phyloP scores from a whole-genome alignment of 1,139 yeast species.

The Kodamaea sp. region DNA sequence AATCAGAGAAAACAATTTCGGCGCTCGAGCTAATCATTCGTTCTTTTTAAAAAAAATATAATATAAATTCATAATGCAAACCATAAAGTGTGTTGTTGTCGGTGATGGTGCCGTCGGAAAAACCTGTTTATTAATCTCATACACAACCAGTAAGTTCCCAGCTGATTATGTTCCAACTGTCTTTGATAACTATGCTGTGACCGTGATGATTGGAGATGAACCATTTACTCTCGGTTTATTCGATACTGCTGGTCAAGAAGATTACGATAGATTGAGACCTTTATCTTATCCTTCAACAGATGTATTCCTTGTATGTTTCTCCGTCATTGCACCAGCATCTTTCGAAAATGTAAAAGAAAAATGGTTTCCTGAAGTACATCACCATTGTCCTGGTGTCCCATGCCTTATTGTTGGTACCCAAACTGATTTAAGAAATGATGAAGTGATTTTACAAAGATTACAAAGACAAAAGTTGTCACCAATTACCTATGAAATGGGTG shows the following conservation, averaged over 20 bases:
- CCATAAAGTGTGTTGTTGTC: conserved; percentile 93
- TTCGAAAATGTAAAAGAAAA: conserved; percentile 96
- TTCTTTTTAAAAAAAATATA: no score
- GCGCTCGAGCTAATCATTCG: no score
- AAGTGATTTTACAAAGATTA: conserved; percentile 81
- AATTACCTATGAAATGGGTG: conserved; percentile 84
- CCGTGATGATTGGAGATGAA: conserved; percentile 98
- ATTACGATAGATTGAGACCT: conserved; percentile 95
- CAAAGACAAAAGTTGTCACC: conserved; percentile 89
- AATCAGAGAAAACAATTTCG: no score
- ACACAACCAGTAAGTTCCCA: conserved; percentile 92
- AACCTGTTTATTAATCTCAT: conserved; percentile 56
- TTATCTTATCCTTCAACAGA: conserved; percentile 95
- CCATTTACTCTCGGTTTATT: conserved; percentile 94
- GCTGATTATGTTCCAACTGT: conserved; percentile 95
- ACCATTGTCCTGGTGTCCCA: conserved; percentile 97
- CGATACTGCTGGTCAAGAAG: conserved; percentile 99
- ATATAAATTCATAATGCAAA: conserved; percentile 50
- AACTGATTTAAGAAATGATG: conserved; percentile 90
- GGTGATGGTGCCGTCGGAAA: conserved; percentile 98
- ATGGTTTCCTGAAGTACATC: conserved; percentile 98
- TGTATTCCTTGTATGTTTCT: conserved; percentile 90
- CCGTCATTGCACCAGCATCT: conserved; percentile 95
- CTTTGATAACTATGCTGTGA: conserved; percentile 95
- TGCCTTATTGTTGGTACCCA: conserved; percentile 96